Conservation (phyloP, 352 stramenopile species). For the Phytophthora litchii region DNA sequence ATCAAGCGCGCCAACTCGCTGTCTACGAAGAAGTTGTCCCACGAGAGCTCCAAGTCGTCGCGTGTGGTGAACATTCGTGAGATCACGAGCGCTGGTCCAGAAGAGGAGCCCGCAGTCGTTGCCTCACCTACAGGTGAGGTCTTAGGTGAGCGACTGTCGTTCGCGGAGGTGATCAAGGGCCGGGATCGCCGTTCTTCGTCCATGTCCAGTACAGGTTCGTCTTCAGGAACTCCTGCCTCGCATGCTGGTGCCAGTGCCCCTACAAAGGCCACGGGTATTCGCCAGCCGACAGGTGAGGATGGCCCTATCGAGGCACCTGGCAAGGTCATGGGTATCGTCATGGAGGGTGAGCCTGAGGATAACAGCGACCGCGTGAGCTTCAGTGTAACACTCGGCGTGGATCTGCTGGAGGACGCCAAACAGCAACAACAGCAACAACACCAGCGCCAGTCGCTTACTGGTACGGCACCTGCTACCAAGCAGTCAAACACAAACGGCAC, state of each 20-base stretch:
- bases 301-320: conserved; percentile 68
- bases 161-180: conserved; percentile 57
- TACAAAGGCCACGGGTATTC: conserved; percentile 38
- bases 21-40: conserved; percentile 61
- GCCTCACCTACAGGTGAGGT: conserved; percentile 40
- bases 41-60: conserved; percentile 58
- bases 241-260: conserved; percentile 23
- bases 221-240: conserved; percentile 23
- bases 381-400: conserved; percentile 79
- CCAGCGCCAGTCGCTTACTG: conserved; percentile 56
- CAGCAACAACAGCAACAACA: conserved; percentile 41
- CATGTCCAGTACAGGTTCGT: conserved; percentile 43
- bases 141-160: conserved; percentile 50
- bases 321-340: conserved; percentile 83
- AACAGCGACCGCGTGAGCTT: conserved; percentile 77
- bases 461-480: conserved; percentile 33
- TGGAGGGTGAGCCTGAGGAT: conserved; percentile 63
- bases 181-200: conserved; percentile 52
- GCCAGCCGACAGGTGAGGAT: conserved; percentile 82
- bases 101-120: conserved; percentile 42
- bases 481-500: conserved; percentile 29
- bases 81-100: conserved; percentile 35
- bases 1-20: conserved; percentile 71
- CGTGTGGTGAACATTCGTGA: conserved; percentile 85
- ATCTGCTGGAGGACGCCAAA: conserved; percentile 69